phyloP scores from a whole-genome alignment of 495 filamentous ascomycete genomes.

The Achaetomiella virescens region DNA sequence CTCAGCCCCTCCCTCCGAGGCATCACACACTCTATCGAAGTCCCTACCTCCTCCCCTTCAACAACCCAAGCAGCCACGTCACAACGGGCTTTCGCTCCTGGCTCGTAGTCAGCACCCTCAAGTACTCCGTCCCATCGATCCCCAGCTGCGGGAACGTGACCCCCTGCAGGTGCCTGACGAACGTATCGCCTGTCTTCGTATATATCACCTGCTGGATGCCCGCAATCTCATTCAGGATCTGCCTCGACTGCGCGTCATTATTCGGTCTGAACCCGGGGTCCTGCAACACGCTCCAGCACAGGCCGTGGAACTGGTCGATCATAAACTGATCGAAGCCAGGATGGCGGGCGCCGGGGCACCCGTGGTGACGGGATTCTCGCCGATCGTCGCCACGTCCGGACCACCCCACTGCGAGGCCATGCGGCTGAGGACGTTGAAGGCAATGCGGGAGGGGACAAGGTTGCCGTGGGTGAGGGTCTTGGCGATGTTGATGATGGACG shows the following conservation, averaged over 20 bases:
- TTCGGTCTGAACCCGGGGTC: slow-evolving; percentile 65
- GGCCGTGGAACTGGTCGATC: slow-evolving; percentile 76
- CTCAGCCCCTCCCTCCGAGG: too few species aligned
- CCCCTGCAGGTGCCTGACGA: slow-evolving; percentile 43
- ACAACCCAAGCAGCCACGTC: slow-evolving; percentile 40
- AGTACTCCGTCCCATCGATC: slow-evolving; percentile 43
- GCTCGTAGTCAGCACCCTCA: slow-evolving; percentile 44
- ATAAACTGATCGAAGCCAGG: slow-evolving; percentile 89
- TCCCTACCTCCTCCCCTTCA: slow-evolving; percentile 32
- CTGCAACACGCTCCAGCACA: slow-evolving; percentile 79
- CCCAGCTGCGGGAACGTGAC: slow-evolving; percentile 45
- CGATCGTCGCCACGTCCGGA: slow-evolving; percentile 59
- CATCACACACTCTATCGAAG: too few species aligned
- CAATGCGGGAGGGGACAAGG: slow-evolving; percentile 69
- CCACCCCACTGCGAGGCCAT: slow-evolving; percentile 85
- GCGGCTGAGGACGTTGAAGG: slow-evolving; percentile 68
- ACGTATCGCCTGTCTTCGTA: slow-evolving; percentile 65
- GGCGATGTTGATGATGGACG: slow-evolving; percentile 75
- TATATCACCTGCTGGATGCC: slow-evolving; percentile 81
- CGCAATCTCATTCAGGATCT: slow-evolving; percentile 79
- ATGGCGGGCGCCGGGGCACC: slow-evolving; percentile 47
- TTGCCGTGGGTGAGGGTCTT: slow-evolving; percentile 60
- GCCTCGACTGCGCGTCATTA: slow-evolving; percentile 76
- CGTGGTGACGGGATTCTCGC: slow-evolving; percentile 38
- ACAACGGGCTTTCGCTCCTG: slow-evolving; percentile 45